phyloP scores from a whole-genome alignment of 805 yeast species.

The Monosporozyma servazzii region DNA sequence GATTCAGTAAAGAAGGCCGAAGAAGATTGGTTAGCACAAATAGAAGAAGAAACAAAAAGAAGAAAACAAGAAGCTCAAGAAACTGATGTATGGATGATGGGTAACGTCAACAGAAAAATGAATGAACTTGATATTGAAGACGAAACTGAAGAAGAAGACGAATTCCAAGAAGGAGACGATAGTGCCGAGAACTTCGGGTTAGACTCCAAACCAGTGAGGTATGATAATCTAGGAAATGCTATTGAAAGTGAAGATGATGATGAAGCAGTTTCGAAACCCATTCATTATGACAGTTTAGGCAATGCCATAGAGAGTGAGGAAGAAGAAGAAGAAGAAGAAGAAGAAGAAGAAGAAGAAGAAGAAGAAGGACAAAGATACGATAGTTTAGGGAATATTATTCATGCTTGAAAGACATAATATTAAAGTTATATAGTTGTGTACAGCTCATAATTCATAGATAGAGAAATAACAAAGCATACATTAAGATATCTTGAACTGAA shows the following conservation, averaged over 20 bases:
- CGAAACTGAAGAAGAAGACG: conserved; percentile 12
- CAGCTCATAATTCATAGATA: not conserved
- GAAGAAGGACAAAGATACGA: conserved; percentile 19
- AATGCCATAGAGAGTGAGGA: conserved; percentile 15
- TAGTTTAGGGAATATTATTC: conserved; percentile 12
- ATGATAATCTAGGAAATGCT: conserved; percentile 19
- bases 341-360: conserved; percentile 21
- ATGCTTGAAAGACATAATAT: not conserved
- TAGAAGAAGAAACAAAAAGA: conserved; percentile 58
- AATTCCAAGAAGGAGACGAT: conserved; percentile 14
- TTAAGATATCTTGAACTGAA: too few species aligned
- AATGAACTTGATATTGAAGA: conserved; percentile 7
- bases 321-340: conserved; percentile 21
- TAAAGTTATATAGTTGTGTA: not conserved
- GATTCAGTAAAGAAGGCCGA: conserved; percentile 67
- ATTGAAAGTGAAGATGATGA: conserved; percentile 24
- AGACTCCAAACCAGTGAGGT: conserved; percentile 6
- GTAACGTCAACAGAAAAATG: conserved; percentile 54
- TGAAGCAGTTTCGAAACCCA: conserved; percentile 5
- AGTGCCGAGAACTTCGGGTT: conserved; percentile 9
- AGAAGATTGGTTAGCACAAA: conserved; percentile 56
- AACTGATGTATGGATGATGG: conserved; percentile 68
- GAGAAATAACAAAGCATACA: not conserved
- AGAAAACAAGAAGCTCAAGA: conserved; percentile 45
- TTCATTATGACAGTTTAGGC: conserved; percentile 17